phyloP scores from a whole-genome alignment of 2,329 filamentous ascomycete species.

The Oidium heveae region DNA sequence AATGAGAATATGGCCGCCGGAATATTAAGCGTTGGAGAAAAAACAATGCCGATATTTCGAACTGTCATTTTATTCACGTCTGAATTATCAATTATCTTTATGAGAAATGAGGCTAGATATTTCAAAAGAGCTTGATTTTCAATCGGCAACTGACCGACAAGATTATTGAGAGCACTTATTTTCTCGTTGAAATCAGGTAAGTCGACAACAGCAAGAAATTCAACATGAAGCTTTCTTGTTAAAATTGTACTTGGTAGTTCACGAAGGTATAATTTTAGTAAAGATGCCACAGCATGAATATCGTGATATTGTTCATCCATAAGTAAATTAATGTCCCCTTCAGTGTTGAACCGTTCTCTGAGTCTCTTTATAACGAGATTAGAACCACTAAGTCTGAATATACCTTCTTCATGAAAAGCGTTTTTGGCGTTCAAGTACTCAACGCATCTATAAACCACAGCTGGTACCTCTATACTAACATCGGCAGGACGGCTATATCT shows the following conservation, averaged over 20 bases:
- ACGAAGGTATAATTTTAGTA: constrained; percentile 81
- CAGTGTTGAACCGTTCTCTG: constrained; percentile 75
- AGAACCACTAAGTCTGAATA: constrained; percentile 91
- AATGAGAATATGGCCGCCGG: constrained; percentile 83
- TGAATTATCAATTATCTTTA: constrained; percentile 76
- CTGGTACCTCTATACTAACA: constrained; percentile 52
- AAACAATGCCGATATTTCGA: constrained; percentile 91
- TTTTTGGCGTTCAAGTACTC: constrained; percentile 72
- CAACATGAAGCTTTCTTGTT: constrained; percentile 68
- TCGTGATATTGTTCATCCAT: constrained; percentile 71
- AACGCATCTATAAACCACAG: constrained; percentile 85
- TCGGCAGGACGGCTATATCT: constrained; percentile 51
- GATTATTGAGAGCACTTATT: constrained; percentile 45
- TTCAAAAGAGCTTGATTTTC: constrained; percentile 62
- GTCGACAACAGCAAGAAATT: constrained; percentile 70
- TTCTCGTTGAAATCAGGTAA: constrained; percentile 52
- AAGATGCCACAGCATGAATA: constrained; percentile 81
- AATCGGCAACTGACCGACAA: constrained; percentile 57
- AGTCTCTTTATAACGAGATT: constrained; percentile 82
- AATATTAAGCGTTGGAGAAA: constrained; percentile 90
- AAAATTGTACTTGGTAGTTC: constrained; percentile 81
- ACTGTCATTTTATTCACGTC: constrained; percentile 95
- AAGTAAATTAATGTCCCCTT: constrained; percentile 74
- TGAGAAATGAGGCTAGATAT: constrained; percentile 68
- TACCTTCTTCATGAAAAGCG: constrained; percentile 69